Evolutionary conservation across 352 stramenopile genomes (phyloP).

Genomic region (Globisporangium middletonii): DNA sequence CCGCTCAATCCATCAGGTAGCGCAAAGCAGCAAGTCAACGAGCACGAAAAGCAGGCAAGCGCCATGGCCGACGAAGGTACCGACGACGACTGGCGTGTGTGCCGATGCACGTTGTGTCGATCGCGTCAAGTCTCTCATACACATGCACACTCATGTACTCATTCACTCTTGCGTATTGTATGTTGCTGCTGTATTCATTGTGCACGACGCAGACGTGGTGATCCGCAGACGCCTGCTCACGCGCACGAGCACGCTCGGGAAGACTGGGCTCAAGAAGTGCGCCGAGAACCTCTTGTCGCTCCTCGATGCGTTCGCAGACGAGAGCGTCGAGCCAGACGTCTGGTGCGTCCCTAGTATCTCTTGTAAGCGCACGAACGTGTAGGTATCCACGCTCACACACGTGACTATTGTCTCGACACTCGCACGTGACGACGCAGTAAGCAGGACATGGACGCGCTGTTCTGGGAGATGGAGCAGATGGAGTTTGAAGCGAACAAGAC

Average conservation of each 20-base stretch:
- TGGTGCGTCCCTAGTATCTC: slow-evolving; percentile 23
- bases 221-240: slow-evolving; percentile 74
- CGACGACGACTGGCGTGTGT: neutral
- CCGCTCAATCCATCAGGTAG: neutral
- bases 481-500: slow-evolving; percentile 83
- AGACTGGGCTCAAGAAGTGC: slow-evolving; percentile 74
- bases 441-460: slow-evolving; percentile 63
- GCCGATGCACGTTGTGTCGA: neutral
- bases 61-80: slow-evolving; percentile 60
- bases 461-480: slow-evolving; percentile 84
- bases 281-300: slow-evolving; percentile 65
- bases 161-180: neutral
- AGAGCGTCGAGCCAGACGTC: slow-evolving; percentile 46
- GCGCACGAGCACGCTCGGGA: slow-evolving; percentile 72
- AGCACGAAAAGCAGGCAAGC: neutral
- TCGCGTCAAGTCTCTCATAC: neutral
- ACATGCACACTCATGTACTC: neutral
- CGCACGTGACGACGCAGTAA: slow-evolving; percentile 23
- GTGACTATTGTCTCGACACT: neutral
- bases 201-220: slow-evolving; percentile 34
- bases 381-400: neutral
- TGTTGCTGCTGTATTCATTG: neutral
- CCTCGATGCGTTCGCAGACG: slow-evolving; percentile 54
- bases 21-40: too few species aligned
- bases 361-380: neutral